Evolutionary conservation across 2,329 filamentous ascomycete genomes (phyloP).

Genomic region (Fusarium sp.): DNA sequence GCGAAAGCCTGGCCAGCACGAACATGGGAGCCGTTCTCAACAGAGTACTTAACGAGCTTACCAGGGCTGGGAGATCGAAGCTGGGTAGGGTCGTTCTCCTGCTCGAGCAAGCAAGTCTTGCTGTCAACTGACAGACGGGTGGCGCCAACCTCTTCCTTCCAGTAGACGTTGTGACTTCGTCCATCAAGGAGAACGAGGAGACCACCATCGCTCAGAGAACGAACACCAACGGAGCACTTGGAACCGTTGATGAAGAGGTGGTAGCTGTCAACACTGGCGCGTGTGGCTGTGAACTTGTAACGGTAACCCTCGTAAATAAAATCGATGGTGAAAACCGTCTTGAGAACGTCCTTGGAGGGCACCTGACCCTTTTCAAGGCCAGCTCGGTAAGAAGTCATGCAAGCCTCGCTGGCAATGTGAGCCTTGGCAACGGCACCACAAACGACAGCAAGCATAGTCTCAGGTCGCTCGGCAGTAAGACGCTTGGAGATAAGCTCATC

Average conservation of each 20-base stretch:
- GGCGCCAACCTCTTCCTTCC: slow-evolving; percentile 98
- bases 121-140: slow-evolving; percentile 96
- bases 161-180: slow-evolving; percentile 98
- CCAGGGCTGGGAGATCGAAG: slow-evolving; percentile 93
- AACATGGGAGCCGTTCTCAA: slow-evolving; percentile 95
- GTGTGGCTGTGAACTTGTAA: slow-evolving; percentile 98
- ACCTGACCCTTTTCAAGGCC: slow-evolving; percentile 98
- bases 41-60: slow-evolving; percentile 97
- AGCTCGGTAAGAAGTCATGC: slow-evolving; percentile 86
- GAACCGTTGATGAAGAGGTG: slow-evolving; percentile 99
- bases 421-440: slow-evolving; percentile 96
- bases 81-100: slow-evolving; percentile 99
- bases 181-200: slow-evolving; percentile 91
- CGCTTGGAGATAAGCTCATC: slow-evolving; percentile 99
- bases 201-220: slow-evolving; percentile 92
- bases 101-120: slow-evolving; percentile 97
- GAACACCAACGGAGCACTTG: slow-evolving; percentile 92
- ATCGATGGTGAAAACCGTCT: slow-evolving; percentile 96
- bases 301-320: slow-evolving; percentile 98
- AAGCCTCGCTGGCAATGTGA: slow-evolving; percentile 91
- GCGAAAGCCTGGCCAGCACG: slow-evolving; percentile 93
- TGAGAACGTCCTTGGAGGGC: slow-evolving; percentile 94
- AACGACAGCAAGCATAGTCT: slow-evolving; percentile 92
- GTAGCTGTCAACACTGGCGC: slow-evolving; percentile 93
- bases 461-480: slow-evolving; percentile 93